These are phyloP conservation scores for Pyricularia pennisetigena DNA, from an alignment of 2,329 filamentous ascomycete species.

Conservation along the genomic window DNA sequence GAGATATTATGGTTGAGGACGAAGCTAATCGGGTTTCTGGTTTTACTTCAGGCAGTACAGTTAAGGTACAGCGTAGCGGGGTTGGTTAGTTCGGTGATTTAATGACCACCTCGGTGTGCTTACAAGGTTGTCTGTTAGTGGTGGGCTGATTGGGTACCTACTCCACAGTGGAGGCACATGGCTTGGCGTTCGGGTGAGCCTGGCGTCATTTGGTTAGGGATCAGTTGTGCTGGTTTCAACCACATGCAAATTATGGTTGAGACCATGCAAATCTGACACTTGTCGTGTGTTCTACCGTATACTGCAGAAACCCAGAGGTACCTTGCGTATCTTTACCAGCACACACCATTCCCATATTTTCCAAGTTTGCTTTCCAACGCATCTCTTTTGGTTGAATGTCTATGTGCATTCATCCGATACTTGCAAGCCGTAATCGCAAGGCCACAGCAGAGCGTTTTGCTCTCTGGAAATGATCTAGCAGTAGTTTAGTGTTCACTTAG, in stretches of 20 bases:
- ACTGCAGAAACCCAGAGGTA: neutral
- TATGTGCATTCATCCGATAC: no score
- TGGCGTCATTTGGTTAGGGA: neutral
- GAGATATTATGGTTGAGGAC: neutral
- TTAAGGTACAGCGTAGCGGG: neutral
- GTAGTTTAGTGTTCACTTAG: no score
- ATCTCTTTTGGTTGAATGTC: no score
- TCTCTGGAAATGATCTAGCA: no score
- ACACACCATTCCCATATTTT: no score
- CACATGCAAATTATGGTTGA: neutral
- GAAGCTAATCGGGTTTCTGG: neutral
- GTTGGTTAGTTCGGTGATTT: neutral
- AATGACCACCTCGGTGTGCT: neutral
- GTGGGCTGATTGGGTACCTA: neutral
- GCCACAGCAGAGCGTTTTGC: no score
- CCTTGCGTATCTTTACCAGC: no score
- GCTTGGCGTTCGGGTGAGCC: neutral
- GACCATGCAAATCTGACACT: neutral
- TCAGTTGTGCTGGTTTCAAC: neutral
- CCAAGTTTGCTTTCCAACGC: no score
- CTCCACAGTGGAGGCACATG: constrained; percentile 2
- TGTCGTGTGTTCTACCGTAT: neutral
- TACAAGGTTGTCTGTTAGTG: neutral
- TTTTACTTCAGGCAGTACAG: neutral
- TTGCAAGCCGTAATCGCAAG: no score